These are phyloP conservation scores for Auriscalpium orientale DNA, from an alignment of 768 basidiomycete genomes.

Conservation along the genomic window DNA sequence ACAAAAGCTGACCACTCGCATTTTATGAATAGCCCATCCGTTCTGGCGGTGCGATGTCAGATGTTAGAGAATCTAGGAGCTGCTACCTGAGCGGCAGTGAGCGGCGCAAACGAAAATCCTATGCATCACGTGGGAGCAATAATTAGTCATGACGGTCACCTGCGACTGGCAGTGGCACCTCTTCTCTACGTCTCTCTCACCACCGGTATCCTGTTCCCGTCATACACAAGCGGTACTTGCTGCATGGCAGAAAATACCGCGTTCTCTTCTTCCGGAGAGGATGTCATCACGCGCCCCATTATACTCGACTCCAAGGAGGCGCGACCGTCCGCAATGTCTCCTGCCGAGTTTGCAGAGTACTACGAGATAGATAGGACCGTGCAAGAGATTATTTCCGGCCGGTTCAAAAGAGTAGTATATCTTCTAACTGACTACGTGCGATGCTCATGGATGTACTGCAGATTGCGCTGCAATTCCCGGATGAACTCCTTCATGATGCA, in stretches of 20 bases:
- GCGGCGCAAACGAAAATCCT: too few relatives aligned
- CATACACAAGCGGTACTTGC: background rate
- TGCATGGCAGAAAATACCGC: slow-evolving; percentile 21
- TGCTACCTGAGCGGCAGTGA: too few relatives aligned
- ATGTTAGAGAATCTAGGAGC: too few relatives aligned
- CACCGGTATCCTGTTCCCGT: too few relatives aligned
- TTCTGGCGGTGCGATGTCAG: too few relatives aligned
- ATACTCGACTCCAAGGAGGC: slow-evolving; percentile 36
- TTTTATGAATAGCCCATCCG: too few relatives aligned
- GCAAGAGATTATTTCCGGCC: slow-evolving; percentile 47
- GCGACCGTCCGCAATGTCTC: slow-evolving; percentile 21
- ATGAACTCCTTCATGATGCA: slow-evolving; percentile 81
- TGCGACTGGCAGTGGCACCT: too few relatives aligned
- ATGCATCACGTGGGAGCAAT: too few relatives aligned
- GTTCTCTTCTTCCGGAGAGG: slow-evolving; percentile 55
- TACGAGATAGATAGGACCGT: slow-evolving; percentile 73
- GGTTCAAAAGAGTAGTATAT: slow-evolving; percentile 60
- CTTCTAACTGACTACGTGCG: background rate
- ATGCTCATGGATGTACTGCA: slow-evolving; percentile 21
- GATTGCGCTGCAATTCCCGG: slow-evolving; percentile 94
- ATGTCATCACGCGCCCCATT: slow-evolving; percentile 52
- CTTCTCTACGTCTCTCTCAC: too few relatives aligned
- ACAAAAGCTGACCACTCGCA: too few relatives aligned
- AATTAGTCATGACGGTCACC: too few relatives aligned
- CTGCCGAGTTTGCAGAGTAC: slow-evolving; percentile 46